Percentiles rank a stretch among this genome's conserved stretches.
These are phyloP conservation scores for Euphorbia tirucalli DNA, from an alignment of 345 rosid species.

Conservation along the genomic window DNA sequence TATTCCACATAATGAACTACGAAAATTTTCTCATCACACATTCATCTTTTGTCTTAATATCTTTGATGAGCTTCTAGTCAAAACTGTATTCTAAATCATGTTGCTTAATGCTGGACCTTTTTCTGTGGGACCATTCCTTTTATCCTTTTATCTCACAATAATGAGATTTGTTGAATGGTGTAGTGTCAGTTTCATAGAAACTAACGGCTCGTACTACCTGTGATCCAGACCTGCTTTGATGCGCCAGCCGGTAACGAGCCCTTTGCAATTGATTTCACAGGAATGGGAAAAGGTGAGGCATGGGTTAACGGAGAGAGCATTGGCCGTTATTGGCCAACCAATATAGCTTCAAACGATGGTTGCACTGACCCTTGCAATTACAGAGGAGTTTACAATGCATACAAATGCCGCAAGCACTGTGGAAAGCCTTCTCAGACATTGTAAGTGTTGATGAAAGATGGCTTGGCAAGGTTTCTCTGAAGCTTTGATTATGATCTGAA, in stretches of 20 bases:
- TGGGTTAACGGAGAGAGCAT: slow-evolving; percentile 98
- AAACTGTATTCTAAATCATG: background rate
- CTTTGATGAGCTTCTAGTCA: background rate
- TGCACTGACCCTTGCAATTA: slow-evolving; percentile 70
- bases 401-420: slow-evolving; percentile 79
- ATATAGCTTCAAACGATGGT: slow-evolving; percentile 44
- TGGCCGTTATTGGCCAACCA: slow-evolving; percentile 90
- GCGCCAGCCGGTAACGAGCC: slow-evolving; percentile 71
- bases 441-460: slow-evolving; percentile 43
- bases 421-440: slow-evolving; percentile 84
- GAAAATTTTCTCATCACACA: background rate
- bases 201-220: slow-evolving; percentile 13
- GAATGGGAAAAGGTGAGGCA: slow-evolving; percentile 91
- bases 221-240: slow-evolving; percentile 57
- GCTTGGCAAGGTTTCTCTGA: background rate
- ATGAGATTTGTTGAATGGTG: background rate
- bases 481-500: slow-evolving; percentile 16
- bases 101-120: background rate
- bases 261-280: slow-evolving; percentile 78
- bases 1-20: background rate
- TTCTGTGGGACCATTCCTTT: background rate
- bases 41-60: background rate
- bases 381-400: slow-evolving; percentile 62
- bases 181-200: slow-evolving; percentile 6
- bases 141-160: background rate